Evolutionary conservation across 495 filamentous ascomycete genomes (phyloP).

Genomic region (Penicillium diatomitis): DNA sequence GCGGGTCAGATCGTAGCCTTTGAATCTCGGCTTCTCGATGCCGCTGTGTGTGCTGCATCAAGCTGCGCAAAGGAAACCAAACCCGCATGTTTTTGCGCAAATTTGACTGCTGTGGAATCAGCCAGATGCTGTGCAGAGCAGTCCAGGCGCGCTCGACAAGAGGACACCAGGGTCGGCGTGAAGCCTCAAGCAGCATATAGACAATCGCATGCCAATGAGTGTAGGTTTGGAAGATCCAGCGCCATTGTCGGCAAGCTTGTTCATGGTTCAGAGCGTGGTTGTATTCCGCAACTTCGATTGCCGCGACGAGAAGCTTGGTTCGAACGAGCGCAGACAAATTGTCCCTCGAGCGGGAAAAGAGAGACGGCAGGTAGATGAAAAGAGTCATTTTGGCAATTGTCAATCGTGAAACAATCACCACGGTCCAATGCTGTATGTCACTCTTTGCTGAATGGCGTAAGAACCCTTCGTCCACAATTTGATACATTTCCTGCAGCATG

Average conservation of each 20-base stretch:
- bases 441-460: conserved; percentile 32
- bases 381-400: conserved; percentile 38
- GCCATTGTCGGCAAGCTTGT: conserved; percentile 41
- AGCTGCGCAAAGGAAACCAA: conserved; percentile 45
- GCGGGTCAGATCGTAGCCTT: conserved; percentile 23
- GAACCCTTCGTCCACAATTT: conserved; percentile 32
- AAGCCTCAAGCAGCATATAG: conserved; percentile 43
- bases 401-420: conserved; percentile 27
- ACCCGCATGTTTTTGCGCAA: conserved; percentile 34
- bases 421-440: conserved; percentile 35
- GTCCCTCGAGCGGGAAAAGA: conserved; percentile 27
- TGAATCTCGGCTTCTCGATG: conserved; percentile 35
- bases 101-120: conserved; percentile 27
- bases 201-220: conserved; percentile 54
- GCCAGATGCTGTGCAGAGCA: conserved; percentile 40
- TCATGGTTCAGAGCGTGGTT: conserved; percentile 44
- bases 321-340: conserved; percentile 26
- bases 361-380: conserved; percentile 34
- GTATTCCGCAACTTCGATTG: conserved; percentile 47
- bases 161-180: conserved; percentile 39
- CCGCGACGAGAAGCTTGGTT: conserved; percentile 29
- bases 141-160: conserved; percentile 47
- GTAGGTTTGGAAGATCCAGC: conserved; percentile 51
- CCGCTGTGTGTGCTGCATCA: conserved; percentile 31
- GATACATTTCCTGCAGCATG: conserved; percentile 34